Conservation (phyloP, 441 rosid species). For the Populus trichocarpa region DNA sequence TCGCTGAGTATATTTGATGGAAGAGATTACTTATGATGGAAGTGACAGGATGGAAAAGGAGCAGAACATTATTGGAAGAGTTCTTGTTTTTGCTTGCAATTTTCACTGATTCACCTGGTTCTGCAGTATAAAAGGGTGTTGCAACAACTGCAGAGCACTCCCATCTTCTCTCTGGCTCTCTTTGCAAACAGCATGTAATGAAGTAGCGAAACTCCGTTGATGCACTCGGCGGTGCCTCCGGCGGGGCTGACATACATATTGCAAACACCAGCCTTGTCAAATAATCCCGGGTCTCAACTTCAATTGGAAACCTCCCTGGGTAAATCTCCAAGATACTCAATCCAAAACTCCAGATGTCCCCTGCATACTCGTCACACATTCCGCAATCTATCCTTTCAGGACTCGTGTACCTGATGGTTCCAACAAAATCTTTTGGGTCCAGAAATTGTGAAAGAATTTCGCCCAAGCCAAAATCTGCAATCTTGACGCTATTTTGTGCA, state of each 20-base stretch:
- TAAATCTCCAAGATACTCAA: conserved; percentile 79
- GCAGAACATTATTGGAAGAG: too few relatives aligned
- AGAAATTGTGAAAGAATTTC: conserved; percentile 72
- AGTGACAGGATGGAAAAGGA: too few relatives aligned
- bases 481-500: conserved; percentile 60
- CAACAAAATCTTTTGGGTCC: conserved; percentile 84
- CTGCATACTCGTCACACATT: conserved; percentile 61
- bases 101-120: too few relatives aligned
- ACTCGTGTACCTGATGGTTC: conserved; percentile 91
- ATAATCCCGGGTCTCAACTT: conserved; percentile 65
- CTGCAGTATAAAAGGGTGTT: conserved; percentile 61
- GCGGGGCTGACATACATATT: conserved; percentile 80
- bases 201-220: conserved; percentile 66
- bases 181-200: conserved; percentile 73
- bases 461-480: conserved; percentile 88
- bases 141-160: conserved; percentile 52
- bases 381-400: conserved; percentile 91
- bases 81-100: too few relatives aligned
- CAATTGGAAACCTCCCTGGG: conserved; percentile 75
- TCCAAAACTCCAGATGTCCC: conserved; percentile 93
- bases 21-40: neutral
- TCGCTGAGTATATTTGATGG: neutral
- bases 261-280: conserved; percentile 96
- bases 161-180: conserved; percentile 66
- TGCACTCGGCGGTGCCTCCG: conserved; percentile 65